These are phyloP conservation scores for Phellopilus nigrolimitatus DNA, from an alignment of 1,284 basidiomycete genomes.

Conservation along the genomic window DNA sequence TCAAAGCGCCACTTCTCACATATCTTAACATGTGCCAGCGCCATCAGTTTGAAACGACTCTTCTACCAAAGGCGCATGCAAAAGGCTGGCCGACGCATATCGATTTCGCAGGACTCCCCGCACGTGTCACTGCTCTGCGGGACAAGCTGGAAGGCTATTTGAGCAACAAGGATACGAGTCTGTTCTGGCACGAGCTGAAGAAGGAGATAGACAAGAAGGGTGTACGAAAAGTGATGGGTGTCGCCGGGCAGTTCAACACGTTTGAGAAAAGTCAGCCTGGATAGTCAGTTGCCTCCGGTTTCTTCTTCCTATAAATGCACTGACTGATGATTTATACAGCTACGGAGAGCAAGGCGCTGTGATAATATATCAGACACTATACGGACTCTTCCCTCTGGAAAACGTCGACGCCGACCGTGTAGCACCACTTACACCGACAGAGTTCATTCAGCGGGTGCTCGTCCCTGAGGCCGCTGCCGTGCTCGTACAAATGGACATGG, in stretches of 20 bases:
- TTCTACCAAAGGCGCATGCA: slow-evolving; percentile 61
- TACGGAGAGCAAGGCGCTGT: slow-evolving; percentile 77
- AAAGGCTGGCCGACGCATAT: slow-evolving; percentile 73
- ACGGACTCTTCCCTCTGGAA: slow-evolving; percentile 64
- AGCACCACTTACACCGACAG: slow-evolving; percentile 57
- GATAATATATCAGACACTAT: slow-evolving; percentile 72
- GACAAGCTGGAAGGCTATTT: slow-evolving; percentile 45
- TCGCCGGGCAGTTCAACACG: slow-evolving; percentile 65
- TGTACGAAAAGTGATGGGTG: slow-evolving; percentile 55
- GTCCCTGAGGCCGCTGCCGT: slow-evolving; percentile 71
- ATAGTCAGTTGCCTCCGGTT: slow-evolving; percentile 55
- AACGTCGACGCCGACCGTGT: slow-evolving; percentile 47
- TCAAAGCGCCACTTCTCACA: slow-evolving; percentile 55
- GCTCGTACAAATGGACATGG: slow-evolving; percentile 66
- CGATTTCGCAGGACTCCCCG: slow-evolving; percentile 51
- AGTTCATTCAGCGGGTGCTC: slow-evolving; percentile 69
- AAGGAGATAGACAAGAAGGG: slow-evolving; percentile 59
- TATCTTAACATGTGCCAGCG: slow-evolving; percentile 70
- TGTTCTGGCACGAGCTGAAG: slow-evolving; percentile 65
- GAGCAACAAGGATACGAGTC: slow-evolving; percentile 42
- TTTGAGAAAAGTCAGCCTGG: slow-evolving; percentile 77
- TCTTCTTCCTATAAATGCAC: slow-evolving; percentile 7
- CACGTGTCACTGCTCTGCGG: slow-evolving; percentile 47
- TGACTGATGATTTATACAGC: slow-evolving; percentile 34
- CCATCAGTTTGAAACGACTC: slow-evolving; percentile 66